Evolutionary conservation across 805 yeast species (phyloP), one percentile per base, ranked within the genome.

Genomic region (Candida caryicola): DNA sequence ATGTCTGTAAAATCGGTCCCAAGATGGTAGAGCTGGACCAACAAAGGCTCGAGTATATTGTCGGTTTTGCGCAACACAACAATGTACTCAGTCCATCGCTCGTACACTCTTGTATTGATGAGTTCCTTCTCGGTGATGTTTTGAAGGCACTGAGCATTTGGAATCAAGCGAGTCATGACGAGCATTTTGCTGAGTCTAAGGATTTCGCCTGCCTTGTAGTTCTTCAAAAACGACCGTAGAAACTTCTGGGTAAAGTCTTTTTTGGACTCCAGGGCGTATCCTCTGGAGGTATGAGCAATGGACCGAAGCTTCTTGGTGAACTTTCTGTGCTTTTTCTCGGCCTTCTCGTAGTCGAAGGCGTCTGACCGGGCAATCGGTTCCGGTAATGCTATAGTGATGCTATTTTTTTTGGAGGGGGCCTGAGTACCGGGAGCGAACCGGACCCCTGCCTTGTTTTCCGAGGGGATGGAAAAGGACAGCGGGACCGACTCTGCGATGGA

Each of bases 21-120:
- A 15, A 33, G 21, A 9, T 71, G 73, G 59, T 78, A 82, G 43
- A 89, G 76, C 50, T 88, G 89, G 1, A 88, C 43, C 3, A 68
- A 55, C 0, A 87, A 52, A 0, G 95, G 90, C 7, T 64, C 59
- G 2, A 62, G 66, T 0, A 52, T 33, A 40, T 69, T 61, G 12
- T 77, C 80, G 0, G 85, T 78, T n/a, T 76, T 73, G 42, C 91
- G 65, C 1, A 83, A 81, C 2, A 85, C 87, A 2, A 85, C 82
- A 18, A 79, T 64, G 53, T 80, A 86, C 54, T 90, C 96, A 43
- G 73, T 77, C 93, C 96, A 88, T 33, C 88, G 62, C 40, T 85
- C 90, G 7, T 70, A 44, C 1, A 85, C 71, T 36, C 82, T 61
- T 0, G 85, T 69, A 29, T 77, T 77, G 17, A 69, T 66, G 1